Evolutionary conservation across 768 basidiomycete species (phyloP), one percentile per base, ranked within the genome.

Genomic region (Paxillus ammoniavirescens): DNA sequence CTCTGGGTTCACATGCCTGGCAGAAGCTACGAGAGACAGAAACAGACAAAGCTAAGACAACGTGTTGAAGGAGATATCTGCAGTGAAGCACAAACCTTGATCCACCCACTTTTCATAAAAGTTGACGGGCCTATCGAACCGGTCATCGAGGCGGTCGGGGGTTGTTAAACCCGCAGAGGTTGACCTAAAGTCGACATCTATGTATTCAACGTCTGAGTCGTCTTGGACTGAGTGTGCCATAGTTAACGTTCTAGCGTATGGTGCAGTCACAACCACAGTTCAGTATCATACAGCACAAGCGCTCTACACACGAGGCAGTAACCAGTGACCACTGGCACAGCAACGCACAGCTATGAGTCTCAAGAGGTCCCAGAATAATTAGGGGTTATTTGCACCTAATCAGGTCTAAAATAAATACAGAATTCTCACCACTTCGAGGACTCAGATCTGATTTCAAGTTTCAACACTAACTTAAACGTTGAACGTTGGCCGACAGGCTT

Each of bases 41-140:
- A 44, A 26, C 50, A 52, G 56, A 61, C 36, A 46, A 26, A 4
- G 26, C 40, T 53, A 42, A 43, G 42, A 43, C 15, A 42, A 10
- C 18, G 17, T 14, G 8, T 23, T n/a, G 38, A 44, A 50, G 36
- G 44, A 13, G 21, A 40, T 41, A 26, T 26, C 6, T 26, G 42
- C 42, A 23, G 40, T 49, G 12, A 21, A 43, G 47, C 21, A 64
- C 64, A 42, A 53, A 84, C 84, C 73, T 61, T 79, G 73, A 14
- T 82, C 77, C 7, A 73, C 56, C 83, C 84, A 87, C 45, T 75
- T 66, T 31, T 64, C 68, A 59, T 81, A 80, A 61, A 85, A 78
- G 31, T 68, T 74, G 48, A 73, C 64, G 14, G 57, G 59, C 12
- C 57, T 55, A n/a, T 50, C 38, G 14, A 38, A 13, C 15, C 26